Base-by-base conservation (phyloP, 176 grass and related monocot species). In the Raddia guianensis region DNA sequence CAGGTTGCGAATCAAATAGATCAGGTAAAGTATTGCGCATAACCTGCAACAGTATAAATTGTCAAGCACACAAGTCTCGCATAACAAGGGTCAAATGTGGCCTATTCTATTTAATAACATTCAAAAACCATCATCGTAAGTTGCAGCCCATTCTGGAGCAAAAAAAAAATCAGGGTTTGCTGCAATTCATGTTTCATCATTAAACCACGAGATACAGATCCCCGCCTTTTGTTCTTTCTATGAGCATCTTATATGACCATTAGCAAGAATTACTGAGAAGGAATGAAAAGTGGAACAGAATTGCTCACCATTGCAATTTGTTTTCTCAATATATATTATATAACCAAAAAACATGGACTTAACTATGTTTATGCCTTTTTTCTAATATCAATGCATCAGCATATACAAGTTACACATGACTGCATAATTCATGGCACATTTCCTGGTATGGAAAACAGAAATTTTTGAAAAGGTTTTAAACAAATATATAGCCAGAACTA, bases 1-100 rank as follows among this genome's bases (percentile, higher is more conserved):
- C 94, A 7, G 94, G 94, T 48, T 97, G 94, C 52, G 83, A 81
- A 67, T 97, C 94, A 90, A 97, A 97, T 65, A 97, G 64, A 92
- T 97, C 94, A 45, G 94, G 91, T 74, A 97, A 86, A 63, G 91
- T 80, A 78, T 87, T 84, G 52, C 87, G 89, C 91, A 97, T 97
- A 43, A 97, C 91, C 94, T 97, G 73, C 19, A 71, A 46, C 32
- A 69, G 55, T 74, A 78, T 6, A 77, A 66, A 81, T 18, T 52
- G n/a, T 57, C 49, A 78, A 72, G 55, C 57, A 54, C 10, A 54
- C 13, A 50, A 61, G 44, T 81, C 56, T 19, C 54, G 50, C 5
- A 72, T 72, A 73, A 82, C 9, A 82, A 64, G 8, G 34, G 57
- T 54, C 48, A 20, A 12, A n/a, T 42, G 27, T 62, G 19, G 33